Evolutionary conservation across 2,329 filamentous ascomycete species (phyloP), one percentile per base, ranked within the genome.

Genomic region (Microsporum audouinii): DNA sequence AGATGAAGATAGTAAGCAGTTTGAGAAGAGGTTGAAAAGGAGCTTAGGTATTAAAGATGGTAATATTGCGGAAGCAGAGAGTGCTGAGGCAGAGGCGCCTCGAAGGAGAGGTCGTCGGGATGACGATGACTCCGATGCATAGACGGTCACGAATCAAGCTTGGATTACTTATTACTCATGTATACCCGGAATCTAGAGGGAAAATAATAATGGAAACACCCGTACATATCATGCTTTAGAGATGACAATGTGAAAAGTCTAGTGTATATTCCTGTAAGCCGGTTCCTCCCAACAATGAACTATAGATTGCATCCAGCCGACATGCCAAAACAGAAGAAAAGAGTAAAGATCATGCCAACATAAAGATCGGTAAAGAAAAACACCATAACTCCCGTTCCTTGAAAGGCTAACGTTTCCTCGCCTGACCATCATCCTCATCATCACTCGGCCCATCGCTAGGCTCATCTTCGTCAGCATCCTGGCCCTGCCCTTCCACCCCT

Each of bases 1-100:
- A 58, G 49, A 62, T 63, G 6, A 64, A 67, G 12, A 65, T 63
- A 39, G 5, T 65, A 76, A 80, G 2, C 82, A 85, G 65, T 76
- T 91, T 58, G 78, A 82, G 55, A 77, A 78, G 34, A 88, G 83
- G 68, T 72, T 91, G 56, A 75, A 79, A 31, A 78, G 80, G 58
- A 89, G 84, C 69, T 72, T 90, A 53, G 84, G 83, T 4, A 74
- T 87, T 57, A 70, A 71, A 43, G 66, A 55, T 36, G 51, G 17
- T 4, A 43, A 8, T 12, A 58, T 29, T 41, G 33, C 27, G 31
- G 62, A 58, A n/a, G 41, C 51, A 12, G 60, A 17, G 34, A 29
- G 10, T 3, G 49, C 43, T 12, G 57, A 53, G 29, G 47, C 33
- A 23, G 49, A 38, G 10, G 23, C 41, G 10, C 36, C 41, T 27